Evolutionary conservation across 2,329 filamentous ascomycete species (phyloP).

Genomic region (Ophiostoma sp.): DNA sequence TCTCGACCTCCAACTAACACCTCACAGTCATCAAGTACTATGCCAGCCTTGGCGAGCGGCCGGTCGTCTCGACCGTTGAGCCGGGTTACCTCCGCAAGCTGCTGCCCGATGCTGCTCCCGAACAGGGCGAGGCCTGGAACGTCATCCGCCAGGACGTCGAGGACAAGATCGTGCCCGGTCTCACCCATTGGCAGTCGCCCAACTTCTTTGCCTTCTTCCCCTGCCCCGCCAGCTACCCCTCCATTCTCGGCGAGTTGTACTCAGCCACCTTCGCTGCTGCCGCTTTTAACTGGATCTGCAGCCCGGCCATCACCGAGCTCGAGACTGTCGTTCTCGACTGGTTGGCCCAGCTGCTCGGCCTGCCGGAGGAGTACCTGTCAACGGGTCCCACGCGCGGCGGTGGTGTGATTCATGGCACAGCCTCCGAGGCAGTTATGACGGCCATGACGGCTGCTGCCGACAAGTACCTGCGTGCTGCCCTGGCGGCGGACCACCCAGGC

Average conservation of each 20-base stretch:
- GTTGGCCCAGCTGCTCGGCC: slow-evolving; percentile 72
- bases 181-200: slow-evolving; percentile 91
- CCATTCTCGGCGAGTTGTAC: slow-evolving; percentile 91
- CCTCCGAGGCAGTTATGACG: slow-evolving; percentile 83
- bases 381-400: slow-evolving; percentile 71
- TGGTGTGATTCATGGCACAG: slow-evolving; percentile 91
- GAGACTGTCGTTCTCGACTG: slow-evolving; percentile 94
- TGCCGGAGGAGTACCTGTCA: slow-evolving; percentile 74
- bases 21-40: slow-evolving; percentile 77
- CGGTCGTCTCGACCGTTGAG: slow-evolving; percentile 73
- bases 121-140: slow-evolving; percentile 70
- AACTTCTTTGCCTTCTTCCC: slow-evolving; percentile 98
- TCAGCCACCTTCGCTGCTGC: slow-evolving; percentile 83
- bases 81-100: slow-evolving; percentile 84
- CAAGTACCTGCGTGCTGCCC: slow-evolving; percentile 60
- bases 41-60: slow-evolving; percentile 66
- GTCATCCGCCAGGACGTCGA: slow-evolving; percentile 83
- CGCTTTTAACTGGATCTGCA: slow-evolving; percentile 97
- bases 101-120: slow-evolving; percentile 67
- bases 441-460: slow-evolving; percentile 86
- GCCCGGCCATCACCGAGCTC: slow-evolving; percentile 85
- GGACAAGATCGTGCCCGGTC: slow-evolving; percentile 81
- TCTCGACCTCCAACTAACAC: not conserved
- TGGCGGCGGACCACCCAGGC: slow-evolving; percentile 41
- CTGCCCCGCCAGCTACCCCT: slow-evolving; percentile 75